These are phyloP conservation scores for Rhizopus microsporus DNA, from an alignment of 371 early-diverging fungal species.

Conservation along the genomic window DNA sequence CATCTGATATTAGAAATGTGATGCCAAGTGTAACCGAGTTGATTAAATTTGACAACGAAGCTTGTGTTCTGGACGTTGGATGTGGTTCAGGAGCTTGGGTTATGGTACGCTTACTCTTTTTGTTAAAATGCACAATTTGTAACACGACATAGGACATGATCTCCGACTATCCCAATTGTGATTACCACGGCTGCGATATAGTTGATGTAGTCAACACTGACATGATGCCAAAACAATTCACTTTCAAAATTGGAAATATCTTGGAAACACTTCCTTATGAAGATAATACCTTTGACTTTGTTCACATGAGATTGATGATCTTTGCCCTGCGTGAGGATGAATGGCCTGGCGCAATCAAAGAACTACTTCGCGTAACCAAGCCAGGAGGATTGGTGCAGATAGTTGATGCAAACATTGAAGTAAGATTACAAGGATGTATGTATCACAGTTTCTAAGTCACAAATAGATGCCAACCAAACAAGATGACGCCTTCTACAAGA, in stretches of 20 bases:
- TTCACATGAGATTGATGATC: constrained; percentile 28
- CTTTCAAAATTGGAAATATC: constrained; percentile 30
- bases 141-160: constrained; percentile 44
- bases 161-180: constrained; percentile 53
- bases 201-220: constrained; percentile 52
- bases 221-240: constrained; percentile 45
- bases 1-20: neutral
- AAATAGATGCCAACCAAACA: no score
- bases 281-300: constrained; percentile 31
- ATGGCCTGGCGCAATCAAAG: constrained; percentile 23
- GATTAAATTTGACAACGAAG: neutral
- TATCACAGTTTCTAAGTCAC: no score
- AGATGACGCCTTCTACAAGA: no score
- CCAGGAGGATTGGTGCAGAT: constrained; percentile 18
- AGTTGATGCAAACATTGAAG: no score
- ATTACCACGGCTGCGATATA: constrained; percentile 58
- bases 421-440: no score
- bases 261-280: constrained; percentile 31
- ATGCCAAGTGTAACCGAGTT: neutral
- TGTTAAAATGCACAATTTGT: constrained; percentile 1
- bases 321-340: constrained; percentile 23
- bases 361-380: constrained; percentile 23
- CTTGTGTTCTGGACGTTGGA: constrained; percentile 12
- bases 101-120: constrained; percentile 7
- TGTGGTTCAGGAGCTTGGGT: constrained; percentile 18